Conservation (phyloP, 352 stramenopile species). For the Globisporangium acanthophoron region DNA sequence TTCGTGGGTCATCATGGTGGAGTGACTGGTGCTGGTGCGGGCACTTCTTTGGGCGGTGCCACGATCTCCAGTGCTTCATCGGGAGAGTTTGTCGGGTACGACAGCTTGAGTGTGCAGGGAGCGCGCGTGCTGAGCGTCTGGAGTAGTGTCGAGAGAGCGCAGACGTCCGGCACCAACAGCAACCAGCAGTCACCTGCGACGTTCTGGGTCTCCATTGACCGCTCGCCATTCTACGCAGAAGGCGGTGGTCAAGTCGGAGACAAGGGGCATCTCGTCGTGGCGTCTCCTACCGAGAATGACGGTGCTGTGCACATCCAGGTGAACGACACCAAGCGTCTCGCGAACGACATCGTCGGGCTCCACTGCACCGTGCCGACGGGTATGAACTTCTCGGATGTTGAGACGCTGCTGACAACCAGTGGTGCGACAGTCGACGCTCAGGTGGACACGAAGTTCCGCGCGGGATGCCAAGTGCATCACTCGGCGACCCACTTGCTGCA, state of each 20-base stretch:
- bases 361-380: constrained; percentile 32
- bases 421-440: constrained; percentile 24
- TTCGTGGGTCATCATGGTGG: constrained; percentile 25
- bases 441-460: constrained; percentile 46
- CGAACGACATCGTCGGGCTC: constrained; percentile 37
- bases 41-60: neutral
- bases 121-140: constrained; percentile 35
- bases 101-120: constrained; percentile 29
- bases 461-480: constrained; percentile 61
- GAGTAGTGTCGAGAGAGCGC: constrained; percentile 12
- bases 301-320: constrained; percentile 19
- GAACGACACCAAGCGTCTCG: constrained; percentile 34
- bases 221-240: constrained; percentile 74
- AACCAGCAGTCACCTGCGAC: neutral
- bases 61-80: neutral
- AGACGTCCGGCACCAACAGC: constrained; percentile 2
- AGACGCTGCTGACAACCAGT: constrained; percentile 11
- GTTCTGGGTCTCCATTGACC: constrained; percentile 45
- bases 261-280: constrained; percentile 30
- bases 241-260: constrained; percentile 75
- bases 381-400: constrained; percentile 23
- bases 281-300: constrained; percentile 4
- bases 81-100: constrained; percentile 55
- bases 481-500: constrained; percentile 79
- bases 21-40: neutral